Percentiles rank a stretch among this genome's conserved stretches.
Conservation (phyloP, 1,139 yeast species). For the Yamadazyma atlantica region DNA sequence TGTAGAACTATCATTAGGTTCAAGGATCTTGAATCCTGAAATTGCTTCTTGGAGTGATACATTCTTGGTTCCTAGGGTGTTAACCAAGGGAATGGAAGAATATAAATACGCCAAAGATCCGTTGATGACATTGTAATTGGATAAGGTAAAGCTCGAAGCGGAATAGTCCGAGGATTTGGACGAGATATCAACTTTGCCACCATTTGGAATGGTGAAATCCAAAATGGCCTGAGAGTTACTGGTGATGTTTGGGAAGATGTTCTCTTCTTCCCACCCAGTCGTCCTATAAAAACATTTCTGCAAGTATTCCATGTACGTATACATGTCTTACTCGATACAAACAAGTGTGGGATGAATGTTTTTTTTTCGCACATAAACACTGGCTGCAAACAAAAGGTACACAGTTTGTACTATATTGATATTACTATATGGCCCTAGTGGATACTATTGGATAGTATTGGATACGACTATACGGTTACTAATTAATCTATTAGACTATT, state of each 20-base stretch:
- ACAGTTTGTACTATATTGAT: too few relatives aligned
- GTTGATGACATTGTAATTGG: conserved; percentile 65
- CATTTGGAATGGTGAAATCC: conserved; percentile 74
- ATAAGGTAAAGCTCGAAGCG: conserved; percentile 72
- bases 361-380: conserved; percentile 2
- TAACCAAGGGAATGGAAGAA: conserved; percentile 57
- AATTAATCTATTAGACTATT: background rate
- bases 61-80: conserved; percentile 51
- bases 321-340: conserved; percentile 41
- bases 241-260: conserved; percentile 69
- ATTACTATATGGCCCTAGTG: too few relatives aligned
- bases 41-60: conserved; percentile 69
- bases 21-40: conserved; percentile 71
- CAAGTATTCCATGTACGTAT: conserved; percentile 82
- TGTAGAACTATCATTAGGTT: conserved; percentile 29
- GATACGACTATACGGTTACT: too few relatives aligned
- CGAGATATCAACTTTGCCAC: conserved; percentile 65
- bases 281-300: conserved; percentile 66
- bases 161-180: conserved; percentile 71
- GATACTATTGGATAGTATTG: too few relatives aligned
- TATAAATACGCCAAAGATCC: conserved; percentile 86
- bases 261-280: conserved; percentile 77
- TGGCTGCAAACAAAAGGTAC: background rate
- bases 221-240: conserved; percentile 70
- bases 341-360: background rate